Percentiles rank a stretch among this genome's conserved stretches.
These are phyloP conservation scores for Saccharomycopsis malanga DNA, from an alignment of 805 yeast genomes.

Conservation along the genomic window DNA sequence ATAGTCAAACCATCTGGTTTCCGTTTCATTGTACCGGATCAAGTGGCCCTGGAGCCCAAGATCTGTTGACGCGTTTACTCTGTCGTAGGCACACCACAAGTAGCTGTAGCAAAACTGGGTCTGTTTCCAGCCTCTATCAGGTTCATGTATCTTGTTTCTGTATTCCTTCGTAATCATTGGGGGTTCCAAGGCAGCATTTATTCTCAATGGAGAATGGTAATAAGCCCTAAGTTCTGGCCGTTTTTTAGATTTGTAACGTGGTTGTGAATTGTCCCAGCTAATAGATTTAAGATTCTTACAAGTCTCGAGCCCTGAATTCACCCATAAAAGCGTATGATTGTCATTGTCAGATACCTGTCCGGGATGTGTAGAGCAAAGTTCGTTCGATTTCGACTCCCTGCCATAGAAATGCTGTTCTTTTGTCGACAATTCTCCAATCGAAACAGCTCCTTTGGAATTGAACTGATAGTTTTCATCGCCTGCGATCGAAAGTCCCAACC, in stretches of 20 bases:
- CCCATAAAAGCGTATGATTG: constrained; percentile 43
- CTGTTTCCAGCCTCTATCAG: constrained; percentile 37
- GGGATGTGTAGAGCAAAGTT: constrained; percentile 55
- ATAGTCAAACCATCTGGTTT: constrained; percentile 10
- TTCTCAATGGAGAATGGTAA: constrained; percentile 34
- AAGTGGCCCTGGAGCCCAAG: constrained; percentile 9
- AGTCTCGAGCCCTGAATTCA: constrained; percentile 48
- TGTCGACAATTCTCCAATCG: constrained; percentile 42
- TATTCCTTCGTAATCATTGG: constrained; percentile 36
- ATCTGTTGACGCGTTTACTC: constrained; percentile 32
- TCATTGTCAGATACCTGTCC: constrained; percentile 50
- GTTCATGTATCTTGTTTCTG: constrained; percentile 34
- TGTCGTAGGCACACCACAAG: constrained; percentile 53
- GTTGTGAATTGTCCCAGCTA: constrained; percentile 30
- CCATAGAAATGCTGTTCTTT: constrained; percentile 23
- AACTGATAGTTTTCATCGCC: constrained; percentile 51
- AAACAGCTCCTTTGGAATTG: constrained; percentile 47
- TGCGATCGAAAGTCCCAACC: constrained; percentile 54
- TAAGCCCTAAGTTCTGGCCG: constrained; percentile 26
- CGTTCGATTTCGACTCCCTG: constrained; percentile 25
- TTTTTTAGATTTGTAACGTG: constrained; percentile 24
- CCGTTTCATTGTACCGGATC: constrained; percentile 1
- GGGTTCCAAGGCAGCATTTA: constrained; percentile 45
- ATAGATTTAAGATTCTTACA: constrained; percentile 38
- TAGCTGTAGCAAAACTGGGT: constrained; percentile 41